Base-by-base conservation (phyloP, 2,329 filamentous ascomycete genomes). In the Orbilia javanica region DNA sequence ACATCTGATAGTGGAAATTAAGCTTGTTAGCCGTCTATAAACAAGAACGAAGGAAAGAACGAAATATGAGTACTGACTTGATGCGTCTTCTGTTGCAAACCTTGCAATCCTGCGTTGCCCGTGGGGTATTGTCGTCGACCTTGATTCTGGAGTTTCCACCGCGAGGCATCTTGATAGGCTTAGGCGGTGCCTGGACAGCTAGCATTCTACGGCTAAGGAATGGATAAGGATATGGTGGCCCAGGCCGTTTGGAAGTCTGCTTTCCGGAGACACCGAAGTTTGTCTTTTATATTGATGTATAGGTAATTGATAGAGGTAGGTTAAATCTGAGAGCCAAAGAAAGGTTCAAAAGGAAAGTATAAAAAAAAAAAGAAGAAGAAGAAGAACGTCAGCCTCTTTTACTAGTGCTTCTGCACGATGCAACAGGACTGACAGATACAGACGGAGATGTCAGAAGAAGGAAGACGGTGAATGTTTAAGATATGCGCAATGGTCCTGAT, bases 61-160 rank as follows among this genome's bases (percentile, higher is more conserved):
- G 31, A 50, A 13, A 64, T 36, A 74, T 18, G 36, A 20, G 7
- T 60, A 76, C 72, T n/a, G n/a, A 76, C 72, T 76, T 76, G 44
- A 76, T 76, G 65, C 72, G 72, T 63, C 72, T 64, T 48, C 72
- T 76, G 48, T 76, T 76, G 65, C 72, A 76, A 44, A 76, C 72
- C 42, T 76, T 76, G 65, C 72, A 76, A 27, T 76, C 72, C 53
- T 76, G 72, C 27, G 72, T 70, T 76, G 72, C 72, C 29, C 53
- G 69, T 76, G 72, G 72, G 34, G 72, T 60, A 76, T 76, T 76
- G 39, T 76, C 72, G 65, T 76, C 72, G 18, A 76, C 55, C 57
- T 76, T 76, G 57, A 76, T 76, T 60, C 72, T 69, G 15, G 72
- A 76, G 20, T 76, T 76, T 34, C 72, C 72, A 64, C 72, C 72